Conservation (phyloP, 2,329 filamentous ascomycete species). For the Apiospora arundinis region DNA sequence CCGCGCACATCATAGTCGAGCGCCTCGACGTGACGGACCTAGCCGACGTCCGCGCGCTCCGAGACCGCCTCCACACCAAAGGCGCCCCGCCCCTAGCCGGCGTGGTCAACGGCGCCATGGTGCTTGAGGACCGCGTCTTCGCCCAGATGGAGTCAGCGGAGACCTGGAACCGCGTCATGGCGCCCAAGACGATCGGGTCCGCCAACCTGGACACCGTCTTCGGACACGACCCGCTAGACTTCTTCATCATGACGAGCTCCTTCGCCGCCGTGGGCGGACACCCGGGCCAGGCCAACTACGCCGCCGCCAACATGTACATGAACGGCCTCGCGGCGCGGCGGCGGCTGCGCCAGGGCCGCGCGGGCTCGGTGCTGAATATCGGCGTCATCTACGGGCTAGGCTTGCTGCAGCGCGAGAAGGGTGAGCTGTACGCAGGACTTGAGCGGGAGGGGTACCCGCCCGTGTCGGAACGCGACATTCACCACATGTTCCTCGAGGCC, state of each 20-base stretch:
- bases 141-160: constrained; percentile 45
- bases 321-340: constrained; percentile 49
- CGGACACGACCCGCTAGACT: constrained; percentile 41
- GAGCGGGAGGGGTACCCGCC: constrained; percentile 53
- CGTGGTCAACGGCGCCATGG: constrained; percentile 53
- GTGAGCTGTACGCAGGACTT: constrained; percentile 46
- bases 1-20: constrained; percentile 33
- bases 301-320: constrained; percentile 55
- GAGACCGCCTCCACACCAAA: constrained; percentile 26
- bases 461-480: constrained; percentile 57
- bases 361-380: constrained; percentile 50
- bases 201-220: constrained; percentile 48
- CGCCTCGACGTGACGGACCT: constrained; percentile 37
- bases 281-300: constrained; percentile 52
- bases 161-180: constrained; percentile 45
- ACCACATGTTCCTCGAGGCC: constrained; percentile 59
- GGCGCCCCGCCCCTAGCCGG: constrained; percentile 44
- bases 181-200: constrained; percentile 49
- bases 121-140: constrained; percentile 51
- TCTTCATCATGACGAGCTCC: constrained; percentile 55
- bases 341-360: constrained; percentile 40
- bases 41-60: constrained; percentile 38
- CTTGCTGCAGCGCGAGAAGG: constrained; percentile 49
- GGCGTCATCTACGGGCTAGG: constrained; percentile 54
- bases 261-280: constrained; percentile 53